Conservation (phyloP, 306 rosid species). For the Quercus gilva region DNA sequence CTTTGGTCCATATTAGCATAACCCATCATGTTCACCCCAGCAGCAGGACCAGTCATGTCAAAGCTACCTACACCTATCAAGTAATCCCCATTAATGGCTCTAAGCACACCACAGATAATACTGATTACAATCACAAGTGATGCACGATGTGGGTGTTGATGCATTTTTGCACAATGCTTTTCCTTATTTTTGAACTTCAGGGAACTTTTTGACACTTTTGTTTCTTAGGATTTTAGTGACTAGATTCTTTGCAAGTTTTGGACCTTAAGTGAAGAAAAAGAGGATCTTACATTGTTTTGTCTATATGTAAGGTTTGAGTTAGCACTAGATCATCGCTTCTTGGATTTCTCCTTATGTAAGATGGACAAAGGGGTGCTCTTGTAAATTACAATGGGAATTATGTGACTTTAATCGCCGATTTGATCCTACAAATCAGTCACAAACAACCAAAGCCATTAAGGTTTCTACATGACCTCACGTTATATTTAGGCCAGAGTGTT, state of each 20-base stretch:
- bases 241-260: not conserved
- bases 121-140: conserved; percentile 15
- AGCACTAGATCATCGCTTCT: conserved; percentile 23
- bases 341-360: conserved; percentile 29
- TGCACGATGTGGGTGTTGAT: not conserved
- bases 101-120: conserved; percentile 18
- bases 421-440: no score
- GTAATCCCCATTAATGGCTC: conserved; percentile 41
- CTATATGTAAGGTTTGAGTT: conserved; percentile 12
- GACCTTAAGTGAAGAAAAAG: not conserved
- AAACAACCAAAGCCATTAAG: no score
- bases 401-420: not conserved
- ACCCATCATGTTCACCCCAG: conserved; percentile 86
- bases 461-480: no score
- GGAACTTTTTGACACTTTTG: not conserved
- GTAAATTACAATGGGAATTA: conserved; percentile 18
- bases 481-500: no score
- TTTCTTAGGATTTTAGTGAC: conserved; percentile 1
- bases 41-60: conserved; percentile 90
- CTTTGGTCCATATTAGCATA: conserved; percentile 62
- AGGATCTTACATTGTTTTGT: conserved; percentile 9
- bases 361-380: conserved; percentile 30
- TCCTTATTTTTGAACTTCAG: conserved; percentile 18
- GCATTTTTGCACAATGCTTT: conserved; percentile 16
- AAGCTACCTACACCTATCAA: conserved; percentile 74